Evolutionary conservation across 352 stramenopile species (phyloP).

Genomic region (Peronospora destructor): DNA sequence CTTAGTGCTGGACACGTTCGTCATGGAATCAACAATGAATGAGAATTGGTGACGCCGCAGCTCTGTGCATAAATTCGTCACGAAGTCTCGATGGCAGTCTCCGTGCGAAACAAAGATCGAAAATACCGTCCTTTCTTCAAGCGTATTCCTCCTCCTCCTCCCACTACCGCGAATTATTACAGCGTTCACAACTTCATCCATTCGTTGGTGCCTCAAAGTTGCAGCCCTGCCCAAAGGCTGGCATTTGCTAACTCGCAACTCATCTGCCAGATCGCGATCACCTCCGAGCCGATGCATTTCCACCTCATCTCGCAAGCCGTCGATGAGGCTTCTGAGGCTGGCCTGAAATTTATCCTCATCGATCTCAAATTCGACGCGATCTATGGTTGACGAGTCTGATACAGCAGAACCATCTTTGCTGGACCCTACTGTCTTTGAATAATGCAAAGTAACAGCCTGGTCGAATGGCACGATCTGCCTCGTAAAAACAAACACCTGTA

Average conservation of each 20-base stretch:
- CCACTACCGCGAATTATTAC: conserved; percentile 35
- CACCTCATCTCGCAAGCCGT: conserved; percentile 69
- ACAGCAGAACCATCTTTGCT: conserved; percentile 15
- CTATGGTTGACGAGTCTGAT: conserved; percentile 12
- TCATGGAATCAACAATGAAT: conserved; percentile 59
- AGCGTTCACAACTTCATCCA: conserved; percentile 59
- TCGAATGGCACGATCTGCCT: conserved; percentile 74
- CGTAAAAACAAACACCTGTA: conserved; percentile 75
- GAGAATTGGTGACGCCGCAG: conserved; percentile 41
- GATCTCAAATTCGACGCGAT: conserved; percentile 42
- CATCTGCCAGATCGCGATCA: conserved; percentile 12
- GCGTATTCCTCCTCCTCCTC: conserved; percentile 9
- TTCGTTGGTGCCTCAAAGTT: conserved; percentile 13
- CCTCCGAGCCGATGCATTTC: conserved; percentile 51
- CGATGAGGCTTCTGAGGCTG: conserved; percentile 58
- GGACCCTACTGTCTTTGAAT: conserved; percentile 22
- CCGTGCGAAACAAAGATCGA: conserved; percentile 76
- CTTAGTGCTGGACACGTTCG: conserved; percentile 67
- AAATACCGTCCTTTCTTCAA: conserved; percentile 24
- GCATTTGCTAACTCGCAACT: conserved; percentile 9
- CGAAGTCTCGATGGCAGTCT: conserved; percentile 66
- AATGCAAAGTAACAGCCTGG: conserved; percentile 43
- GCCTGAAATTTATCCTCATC: conserved; percentile 63
- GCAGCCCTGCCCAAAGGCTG: conserved; percentile 18
- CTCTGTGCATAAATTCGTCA: conserved; percentile 45